Conservation (phyloP, 768 basidiomycete species). For the Leccinum variicolor region DNA sequence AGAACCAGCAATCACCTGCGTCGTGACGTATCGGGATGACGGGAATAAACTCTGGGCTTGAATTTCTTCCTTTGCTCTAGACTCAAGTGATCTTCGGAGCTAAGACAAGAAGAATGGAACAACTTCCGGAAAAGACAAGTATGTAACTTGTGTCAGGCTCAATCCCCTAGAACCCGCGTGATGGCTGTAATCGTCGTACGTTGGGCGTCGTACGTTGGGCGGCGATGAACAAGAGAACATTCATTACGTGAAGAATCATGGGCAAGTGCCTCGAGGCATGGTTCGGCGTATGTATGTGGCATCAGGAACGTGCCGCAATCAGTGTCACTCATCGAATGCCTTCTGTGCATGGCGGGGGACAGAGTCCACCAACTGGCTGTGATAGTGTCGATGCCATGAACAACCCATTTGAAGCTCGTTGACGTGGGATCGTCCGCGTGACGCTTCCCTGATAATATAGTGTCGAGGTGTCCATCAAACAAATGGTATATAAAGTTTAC, state of each 20-base stretch:
- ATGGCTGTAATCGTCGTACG: neutral
- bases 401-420: too few species aligned
- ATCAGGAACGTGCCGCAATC: too few species aligned
- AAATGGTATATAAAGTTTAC: too few species aligned
- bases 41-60: neutral
- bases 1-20: neutral
- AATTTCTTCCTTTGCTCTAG: neutral
- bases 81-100: neutral
- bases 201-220: neutral
- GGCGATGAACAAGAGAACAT: neutral
- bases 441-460: too few species aligned
- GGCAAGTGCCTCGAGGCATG: too few species aligned
- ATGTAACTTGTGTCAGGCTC: neutral
- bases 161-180: neutral
- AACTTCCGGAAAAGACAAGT: neutral
- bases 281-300: too few species aligned
- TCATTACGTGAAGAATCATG: neutral
- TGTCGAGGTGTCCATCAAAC: too few species aligned
- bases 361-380: too few species aligned
- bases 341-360: too few species aligned
- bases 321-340: too few species aligned
- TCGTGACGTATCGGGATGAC: neutral
- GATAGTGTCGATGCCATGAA: too few species aligned
- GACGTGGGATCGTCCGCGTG: too few species aligned
- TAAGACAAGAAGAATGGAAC: neutral